phyloP scores from a whole-genome alignment of 2,329 filamentous ascomycete genomes.

The Aspergillus bombycis region DNA sequence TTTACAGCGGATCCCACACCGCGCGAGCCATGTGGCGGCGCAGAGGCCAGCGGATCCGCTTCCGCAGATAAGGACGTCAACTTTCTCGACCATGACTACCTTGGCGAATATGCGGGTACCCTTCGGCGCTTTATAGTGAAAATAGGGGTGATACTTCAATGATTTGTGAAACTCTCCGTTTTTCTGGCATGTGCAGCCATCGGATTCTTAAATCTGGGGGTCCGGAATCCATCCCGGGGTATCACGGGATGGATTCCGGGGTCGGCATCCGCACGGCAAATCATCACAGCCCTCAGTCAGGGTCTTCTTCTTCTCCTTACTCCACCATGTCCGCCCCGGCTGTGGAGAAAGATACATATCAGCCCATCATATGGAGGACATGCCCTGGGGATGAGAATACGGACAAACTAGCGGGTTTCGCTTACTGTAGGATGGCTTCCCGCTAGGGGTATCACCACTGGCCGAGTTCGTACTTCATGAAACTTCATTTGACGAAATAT shows the following conservation, averaged over 20 bases:
- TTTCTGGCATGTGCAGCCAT: neutral
- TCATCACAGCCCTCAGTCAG: slow-evolving; percentile 2
- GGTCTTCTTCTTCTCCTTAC: neutral
- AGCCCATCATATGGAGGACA: neutral
- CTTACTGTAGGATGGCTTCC: neutral
- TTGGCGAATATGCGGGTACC: neutral
- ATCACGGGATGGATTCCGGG: slow-evolving; percentile 19
- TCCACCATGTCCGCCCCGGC: neutral
- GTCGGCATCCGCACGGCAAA: slow-evolving; percentile 5
- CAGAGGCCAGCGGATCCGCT: slow-evolving; percentile 65
- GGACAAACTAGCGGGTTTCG: neutral
- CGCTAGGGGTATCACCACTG: neutral
- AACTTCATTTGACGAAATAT: neutral
- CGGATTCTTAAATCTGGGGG: slow-evolving; percentile 15
- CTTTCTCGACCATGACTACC: slow-evolving; percentile 23
- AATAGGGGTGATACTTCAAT: neutral
- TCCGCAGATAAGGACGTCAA: slow-evolving; percentile 64
- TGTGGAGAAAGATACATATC: neutral
- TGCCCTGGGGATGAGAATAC: neutral
- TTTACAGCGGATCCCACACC: slow-evolving; percentile 58
- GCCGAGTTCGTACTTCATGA: neutral
- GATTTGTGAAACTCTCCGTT: slow-evolving; percentile 18
- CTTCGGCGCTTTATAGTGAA: too few relatives aligned
- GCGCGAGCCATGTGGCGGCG: slow-evolving; percentile 64
- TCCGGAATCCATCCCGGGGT: slow-evolving; percentile 21